These are phyloP conservation scores for Logfia minima DNA, from an alignment of 129 eudicot species.

Conservation along the genomic window DNA sequence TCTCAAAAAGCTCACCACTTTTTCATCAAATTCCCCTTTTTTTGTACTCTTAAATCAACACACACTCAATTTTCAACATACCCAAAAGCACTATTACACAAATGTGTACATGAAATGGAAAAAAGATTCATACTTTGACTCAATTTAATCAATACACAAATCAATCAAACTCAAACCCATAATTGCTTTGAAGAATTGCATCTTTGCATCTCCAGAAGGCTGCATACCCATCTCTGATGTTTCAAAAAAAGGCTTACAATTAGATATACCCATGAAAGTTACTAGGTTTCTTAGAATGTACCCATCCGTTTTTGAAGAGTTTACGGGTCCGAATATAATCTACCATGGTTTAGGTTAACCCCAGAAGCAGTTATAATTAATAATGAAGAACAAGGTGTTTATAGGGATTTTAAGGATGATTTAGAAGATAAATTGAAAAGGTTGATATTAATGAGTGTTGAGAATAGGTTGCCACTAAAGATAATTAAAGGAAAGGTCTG, in stretches of 20 bases:
- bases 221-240: conserved; percentile 74
- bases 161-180: conserved; percentile 65
- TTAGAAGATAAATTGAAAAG: conserved; percentile 56
- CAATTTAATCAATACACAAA: conserved; percentile 58
- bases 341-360: conserved; percentile 89
- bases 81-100: conserved; percentile 52
- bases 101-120: conserved; percentile 88
- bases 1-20: background rate
- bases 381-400: conserved; percentile 54
- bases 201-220: conserved; percentile 48
- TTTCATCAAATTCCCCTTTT: background rate
- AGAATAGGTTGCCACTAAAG: conserved; percentile 66
- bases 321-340: conserved; percentile 55
- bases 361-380: conserved; percentile 50
- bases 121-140: conserved; percentile 62
- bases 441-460: conserved; percentile 63
- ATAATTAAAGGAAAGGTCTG: conserved; percentile 60
- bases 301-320: conserved; percentile 80
- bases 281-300: conserved; percentile 62
- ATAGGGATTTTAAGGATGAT: conserved; percentile 49
- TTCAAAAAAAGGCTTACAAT: conserved; percentile 59
- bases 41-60: conserved; percentile 19
- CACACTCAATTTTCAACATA: conserved; percentile 25
- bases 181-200: conserved; percentile 63
- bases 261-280: conserved; percentile 65